Conservation (phyloP, 192 early-diverging fungal species). For the Coemansia reversa region DNA sequence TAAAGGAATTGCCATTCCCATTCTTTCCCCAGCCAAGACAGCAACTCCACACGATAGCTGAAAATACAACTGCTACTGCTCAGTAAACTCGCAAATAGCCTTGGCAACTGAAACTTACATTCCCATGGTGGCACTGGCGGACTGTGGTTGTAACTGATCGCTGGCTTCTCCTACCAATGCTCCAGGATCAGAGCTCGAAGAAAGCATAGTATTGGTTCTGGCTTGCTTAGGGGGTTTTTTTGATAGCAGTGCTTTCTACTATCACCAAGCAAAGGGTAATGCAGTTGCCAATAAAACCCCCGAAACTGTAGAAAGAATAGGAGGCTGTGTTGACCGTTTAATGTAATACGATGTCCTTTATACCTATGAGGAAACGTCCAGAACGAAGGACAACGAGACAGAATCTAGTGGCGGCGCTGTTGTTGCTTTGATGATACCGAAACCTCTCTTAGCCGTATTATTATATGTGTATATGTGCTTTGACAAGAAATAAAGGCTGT, state of each 20-base stretch:
- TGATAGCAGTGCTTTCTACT: not conserved
- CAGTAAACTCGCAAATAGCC: not conserved
- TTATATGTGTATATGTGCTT: not conserved
- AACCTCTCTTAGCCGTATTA: not conserved
- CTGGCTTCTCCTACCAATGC: not conserved
- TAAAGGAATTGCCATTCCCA: too few relatives aligned
- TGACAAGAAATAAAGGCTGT: too few relatives aligned
- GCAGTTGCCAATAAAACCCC: too few relatives aligned
- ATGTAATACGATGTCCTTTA: not conserved
- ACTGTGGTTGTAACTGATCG: slow-evolving; percentile 8
- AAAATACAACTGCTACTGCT: not conserved
- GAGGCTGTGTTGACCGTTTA: not conserved
- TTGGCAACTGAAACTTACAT: slow-evolving; percentile 17
- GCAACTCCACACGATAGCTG: not conserved
- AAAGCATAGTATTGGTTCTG: slow-evolving; percentile 14
- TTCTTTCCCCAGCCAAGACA: not conserved
- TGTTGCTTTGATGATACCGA: not conserved
- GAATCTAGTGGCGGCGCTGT: not conserved
- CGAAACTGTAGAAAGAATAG: too few relatives aligned
- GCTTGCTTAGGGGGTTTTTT: not conserved
- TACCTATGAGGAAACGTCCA: not conserved
- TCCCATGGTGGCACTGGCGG: slow-evolving; percentile 1
- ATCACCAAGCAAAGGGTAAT: too few relatives aligned
- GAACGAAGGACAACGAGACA: not conserved
- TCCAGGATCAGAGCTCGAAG: slow-evolving; percentile 14